Evolutionary conservation across 2,329 filamentous ascomycete species (phyloP).

Genomic region (Sporothrix inflata): DNA sequence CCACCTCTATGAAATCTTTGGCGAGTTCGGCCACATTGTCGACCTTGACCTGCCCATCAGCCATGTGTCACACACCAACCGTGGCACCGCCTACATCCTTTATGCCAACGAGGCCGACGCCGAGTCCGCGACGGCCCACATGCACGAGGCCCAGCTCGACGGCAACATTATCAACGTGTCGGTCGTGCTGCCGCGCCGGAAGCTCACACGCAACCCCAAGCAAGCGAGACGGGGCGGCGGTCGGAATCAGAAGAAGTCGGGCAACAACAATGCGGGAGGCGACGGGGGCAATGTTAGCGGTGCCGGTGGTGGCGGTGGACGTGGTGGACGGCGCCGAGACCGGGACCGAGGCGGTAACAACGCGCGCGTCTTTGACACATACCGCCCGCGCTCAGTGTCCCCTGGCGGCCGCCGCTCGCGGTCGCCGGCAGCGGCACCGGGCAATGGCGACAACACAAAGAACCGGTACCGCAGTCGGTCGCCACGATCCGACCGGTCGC

Average conservation of each 20-base stretch:
- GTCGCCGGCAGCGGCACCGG: slow-evolving; percentile 12
- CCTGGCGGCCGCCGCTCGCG: slow-evolving; percentile 49
- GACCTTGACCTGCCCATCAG: slow-evolving; percentile 92
- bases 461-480: slow-evolving; percentile 52
- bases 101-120: slow-evolving; percentile 78
- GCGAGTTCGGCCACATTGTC: slow-evolving; percentile 80
- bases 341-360: slow-evolving; percentile 10
- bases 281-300: slow-evolving; percentile 34
- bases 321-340: slow-evolving; percentile 33
- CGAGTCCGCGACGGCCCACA: slow-evolving; percentile 86
- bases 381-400: slow-evolving; percentile 63
- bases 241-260: slow-evolving; percentile 55
- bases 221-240: slow-evolving; percentile 64
- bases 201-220: slow-evolving; percentile 80
- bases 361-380: slow-evolving; percentile 42
- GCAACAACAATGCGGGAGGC: slow-evolving; percentile 34
- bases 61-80: slow-evolving; percentile 67
- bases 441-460: slow-evolving; percentile 39
- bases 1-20: slow-evolving; percentile 91
- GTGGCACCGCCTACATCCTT: slow-evolving; percentile 90
- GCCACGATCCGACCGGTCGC: slow-evolving; percentile 44
- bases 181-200: slow-evolving; percentile 81
- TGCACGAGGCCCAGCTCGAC: slow-evolving; percentile 97
- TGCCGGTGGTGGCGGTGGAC: slow-evolving; percentile 32
- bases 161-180: slow-evolving; percentile 82